Evolutionary conservation across 192 early-diverging fungal genomes (phyloP).

Genomic region (Linnemannia zychae): DNA sequence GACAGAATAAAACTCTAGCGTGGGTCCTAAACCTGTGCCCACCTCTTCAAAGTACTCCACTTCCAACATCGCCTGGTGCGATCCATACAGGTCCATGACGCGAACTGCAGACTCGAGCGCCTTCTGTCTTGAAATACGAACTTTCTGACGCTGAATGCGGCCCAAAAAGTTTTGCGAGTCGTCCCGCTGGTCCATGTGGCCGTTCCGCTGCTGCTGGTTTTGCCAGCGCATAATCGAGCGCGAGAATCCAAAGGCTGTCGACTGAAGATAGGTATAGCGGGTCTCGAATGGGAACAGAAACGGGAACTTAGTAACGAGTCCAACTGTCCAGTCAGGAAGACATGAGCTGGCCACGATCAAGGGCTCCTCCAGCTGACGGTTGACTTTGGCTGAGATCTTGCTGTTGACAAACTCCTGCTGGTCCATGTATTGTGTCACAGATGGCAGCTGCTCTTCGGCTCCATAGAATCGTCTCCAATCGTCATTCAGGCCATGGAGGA

Average conservation of each 20-base stretch:
- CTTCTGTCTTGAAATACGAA: conserved; percentile 82
- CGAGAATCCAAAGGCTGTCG: conserved; percentile 89
- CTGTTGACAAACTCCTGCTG: conserved; percentile 77
- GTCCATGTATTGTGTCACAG: conserved; percentile 36
- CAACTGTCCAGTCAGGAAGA: conserved; percentile 81
- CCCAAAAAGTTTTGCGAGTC: conserved; percentile 71
- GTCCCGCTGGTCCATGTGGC: conserved; percentile 51
- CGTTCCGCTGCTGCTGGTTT: conserved; percentile 61
- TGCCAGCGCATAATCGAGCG: conserved; percentile 77
- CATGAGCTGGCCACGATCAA: conserved; percentile 88
- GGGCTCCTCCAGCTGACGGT: conserved; percentile 89
- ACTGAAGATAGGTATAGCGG: conserved; percentile 83
- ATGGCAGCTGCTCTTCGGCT: conserved; percentile 19
- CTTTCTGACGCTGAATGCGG: conserved; percentile 87
- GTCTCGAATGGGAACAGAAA: conserved; percentile 91
- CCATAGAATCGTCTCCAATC: conserved; percentile 54
- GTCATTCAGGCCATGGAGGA: conserved; percentile 54
- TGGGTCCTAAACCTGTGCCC: conserved; percentile 81
- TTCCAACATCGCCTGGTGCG: conserved; percentile 79
- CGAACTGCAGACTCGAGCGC: conserved; percentile 88
- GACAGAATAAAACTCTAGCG: conserved; percentile 85
- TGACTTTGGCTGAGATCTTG: conserved; percentile 88
- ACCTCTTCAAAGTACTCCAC: conserved; percentile 97
- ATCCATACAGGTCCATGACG: conserved; percentile 88
- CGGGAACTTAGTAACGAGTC: conserved; percentile 72